These are phyloP conservation scores for Sporobolomyces pararoseus DNA, from an alignment of 768 basidiomycete species.

Conservation along the genomic window DNA sequence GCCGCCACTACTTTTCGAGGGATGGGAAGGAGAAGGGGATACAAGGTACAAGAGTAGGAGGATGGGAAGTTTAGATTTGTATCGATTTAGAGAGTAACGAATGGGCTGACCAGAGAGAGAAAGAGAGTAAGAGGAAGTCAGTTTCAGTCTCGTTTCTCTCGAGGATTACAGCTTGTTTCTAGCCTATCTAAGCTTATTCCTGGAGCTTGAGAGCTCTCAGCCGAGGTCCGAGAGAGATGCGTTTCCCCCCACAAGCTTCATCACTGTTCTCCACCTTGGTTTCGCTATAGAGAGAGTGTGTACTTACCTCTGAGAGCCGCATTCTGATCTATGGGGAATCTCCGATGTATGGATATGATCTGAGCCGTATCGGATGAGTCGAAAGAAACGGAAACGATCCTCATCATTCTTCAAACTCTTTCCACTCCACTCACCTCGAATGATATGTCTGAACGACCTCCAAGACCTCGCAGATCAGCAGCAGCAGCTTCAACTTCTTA, in stretches of 20 bases:
- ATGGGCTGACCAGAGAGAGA: not conserved
- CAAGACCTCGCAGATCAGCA: slow-evolving; percentile 1
- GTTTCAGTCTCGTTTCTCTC: no score
- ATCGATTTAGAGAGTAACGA: not conserved
- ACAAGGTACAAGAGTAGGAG: not conserved
- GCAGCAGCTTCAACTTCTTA: not conserved
- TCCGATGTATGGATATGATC: not conserved
- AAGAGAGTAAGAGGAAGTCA: not conserved
- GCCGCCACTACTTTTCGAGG: not conserved
- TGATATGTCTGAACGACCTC: not conserved
- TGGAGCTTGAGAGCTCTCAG: no score
- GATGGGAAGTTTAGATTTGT: not conserved
- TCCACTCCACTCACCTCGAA: not conserved
- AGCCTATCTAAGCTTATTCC: no score
- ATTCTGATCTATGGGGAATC: no score
- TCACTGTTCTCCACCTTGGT: not conserved
- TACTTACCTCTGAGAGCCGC: not conserved
- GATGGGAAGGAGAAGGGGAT: not conserved
- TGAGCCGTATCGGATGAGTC: not conserved
- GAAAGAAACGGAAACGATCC: not conserved
- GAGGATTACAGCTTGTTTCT: no score
- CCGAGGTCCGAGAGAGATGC: no score
- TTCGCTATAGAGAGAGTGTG: not conserved
- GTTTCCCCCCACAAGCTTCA: no score
- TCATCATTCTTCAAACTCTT: not conserved